Evolutionary conservation across 2,329 filamentous ascomycete genomes (phyloP).

Genomic region (Cladosporium sp.): DNA sequence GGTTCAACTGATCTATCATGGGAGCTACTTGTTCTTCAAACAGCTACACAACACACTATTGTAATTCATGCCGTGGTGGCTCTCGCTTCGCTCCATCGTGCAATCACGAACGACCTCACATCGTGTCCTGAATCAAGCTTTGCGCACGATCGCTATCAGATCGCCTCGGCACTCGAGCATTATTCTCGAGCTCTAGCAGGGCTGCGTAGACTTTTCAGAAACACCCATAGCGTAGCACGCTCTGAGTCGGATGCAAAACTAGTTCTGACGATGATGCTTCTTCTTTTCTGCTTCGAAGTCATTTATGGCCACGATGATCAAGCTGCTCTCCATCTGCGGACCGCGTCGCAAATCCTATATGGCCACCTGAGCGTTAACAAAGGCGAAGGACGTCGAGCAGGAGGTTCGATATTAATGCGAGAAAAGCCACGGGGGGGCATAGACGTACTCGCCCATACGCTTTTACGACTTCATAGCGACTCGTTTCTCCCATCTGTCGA

Average conservation of each 20-base stretch:
- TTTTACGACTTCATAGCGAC: background rate
- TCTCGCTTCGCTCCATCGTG: background rate
- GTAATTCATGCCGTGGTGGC: background rate
- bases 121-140: background rate
- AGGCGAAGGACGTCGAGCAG: no score
- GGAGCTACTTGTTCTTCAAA: conserved; percentile 16
- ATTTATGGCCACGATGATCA: conserved; percentile 10
- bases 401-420: background rate
- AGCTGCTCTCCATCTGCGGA: conserved; percentile 12
- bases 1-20: conserved; percentile 18
- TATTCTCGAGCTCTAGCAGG: background rate
- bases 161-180: background rate
- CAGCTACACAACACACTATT: background rate
- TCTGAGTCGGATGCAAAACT: background rate
- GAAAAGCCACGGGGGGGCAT: background rate
- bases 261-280: conserved; percentile 8
- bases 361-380: background rate
- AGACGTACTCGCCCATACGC: background rate
- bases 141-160: background rate
- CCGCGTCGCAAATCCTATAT: background rate
- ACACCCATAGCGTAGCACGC: background rate
- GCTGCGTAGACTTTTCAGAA: background rate
- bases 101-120: background rate
- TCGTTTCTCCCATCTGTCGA: background rate
- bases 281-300: conserved; percentile 15